Evolutionary conservation across 164 flowering plant species (phyloP).

Genomic region (Saururus chinensis): DNA sequence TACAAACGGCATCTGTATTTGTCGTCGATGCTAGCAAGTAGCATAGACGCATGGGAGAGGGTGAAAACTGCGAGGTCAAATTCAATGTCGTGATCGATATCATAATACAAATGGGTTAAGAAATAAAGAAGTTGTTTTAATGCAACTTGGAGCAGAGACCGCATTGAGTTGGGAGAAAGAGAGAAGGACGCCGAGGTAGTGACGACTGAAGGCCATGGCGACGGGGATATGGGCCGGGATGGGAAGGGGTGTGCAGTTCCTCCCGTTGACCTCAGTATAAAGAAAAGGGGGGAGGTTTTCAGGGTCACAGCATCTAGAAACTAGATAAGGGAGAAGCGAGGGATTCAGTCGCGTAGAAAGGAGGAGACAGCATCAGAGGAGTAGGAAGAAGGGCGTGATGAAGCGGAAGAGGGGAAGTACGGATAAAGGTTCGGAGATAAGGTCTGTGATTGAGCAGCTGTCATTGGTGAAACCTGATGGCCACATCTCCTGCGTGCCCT

Average conservation of each 20-base stretch:
- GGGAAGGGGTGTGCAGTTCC: too few species aligned
- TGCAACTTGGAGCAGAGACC: background rate
- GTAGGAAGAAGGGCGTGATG: constrained; percentile 13
- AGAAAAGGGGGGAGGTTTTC: too few species aligned
- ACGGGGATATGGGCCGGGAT: too few species aligned
- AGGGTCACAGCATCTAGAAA: too few species aligned
- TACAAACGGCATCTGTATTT: too few species aligned
- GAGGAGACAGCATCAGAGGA: background rate
- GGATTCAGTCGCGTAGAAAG: too few species aligned
- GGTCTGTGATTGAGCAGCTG: constrained; percentile 55
- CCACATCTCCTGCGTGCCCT: constrained; percentile 42
- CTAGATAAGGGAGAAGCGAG: too few species aligned
- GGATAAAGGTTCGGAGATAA: constrained; percentile 40
- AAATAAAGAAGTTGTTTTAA: too few species aligned
- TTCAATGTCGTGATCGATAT: constrained; percentile 3
- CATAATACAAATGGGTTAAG: background rate
- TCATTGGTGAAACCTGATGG: constrained; percentile 16
- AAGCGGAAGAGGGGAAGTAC: constrained; percentile 37
- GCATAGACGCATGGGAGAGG: background rate
- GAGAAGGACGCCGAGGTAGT: background rate
- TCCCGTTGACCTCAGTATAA: too few species aligned
- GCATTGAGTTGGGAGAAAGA: background rate
- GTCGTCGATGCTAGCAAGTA: too few species aligned
- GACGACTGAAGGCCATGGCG: background rate
- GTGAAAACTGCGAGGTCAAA: constrained; percentile 9